Evolutionary conservation across 352 stramenopile genomes (phyloP), one percentile per base, ranked within the genome.

Genomic region (Discostella stelligera): DNA sequence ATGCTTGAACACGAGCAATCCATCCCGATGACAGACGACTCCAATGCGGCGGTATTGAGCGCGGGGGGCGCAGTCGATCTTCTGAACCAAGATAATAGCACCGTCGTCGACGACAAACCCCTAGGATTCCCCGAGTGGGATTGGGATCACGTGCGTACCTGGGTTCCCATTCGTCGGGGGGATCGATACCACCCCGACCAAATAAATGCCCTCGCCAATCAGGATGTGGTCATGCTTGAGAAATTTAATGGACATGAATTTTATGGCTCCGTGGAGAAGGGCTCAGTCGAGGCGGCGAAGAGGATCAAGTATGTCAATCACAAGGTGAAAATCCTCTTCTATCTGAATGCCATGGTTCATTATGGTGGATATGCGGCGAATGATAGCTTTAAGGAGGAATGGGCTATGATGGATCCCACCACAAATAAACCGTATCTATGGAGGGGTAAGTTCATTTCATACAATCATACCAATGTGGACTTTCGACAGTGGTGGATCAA

Each of bases 401-500:
- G 74, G 74, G 52, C 61, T 0, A 67, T 56, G 13, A 44, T 41
- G n/a, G 59, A 71, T 41, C 39, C 21, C 8, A 39, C 66, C 4
- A 66, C 53, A 39, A 49, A 77, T 18, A 30, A 65, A 21, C 23
- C 63, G 13, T 62, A 59, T 16, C 62, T 69, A 27, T 81, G 70
- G 44, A 75, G 59, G 32, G 32, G 61, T 3, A 74, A 30, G 23
- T 77, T 71, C 7, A 32, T 66, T 3, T 77, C 37, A 32, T 81
- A 81, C 14, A 49, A 81, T 74, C 71, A 79, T 30, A 32, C 18
- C 18, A 74, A 79, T 66, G 10, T 66, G 7, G 61, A 81, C 0
- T 81, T 81, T 55, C 30, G 66, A 37, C 53, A 81, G 50, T 81
- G 74, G 74, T 81, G 74, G 74, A 72, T 81, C 53, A 13, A 72